Base-by-base conservation (phyloP, 106 monocot species). In the Acorus calamus region DNA sequence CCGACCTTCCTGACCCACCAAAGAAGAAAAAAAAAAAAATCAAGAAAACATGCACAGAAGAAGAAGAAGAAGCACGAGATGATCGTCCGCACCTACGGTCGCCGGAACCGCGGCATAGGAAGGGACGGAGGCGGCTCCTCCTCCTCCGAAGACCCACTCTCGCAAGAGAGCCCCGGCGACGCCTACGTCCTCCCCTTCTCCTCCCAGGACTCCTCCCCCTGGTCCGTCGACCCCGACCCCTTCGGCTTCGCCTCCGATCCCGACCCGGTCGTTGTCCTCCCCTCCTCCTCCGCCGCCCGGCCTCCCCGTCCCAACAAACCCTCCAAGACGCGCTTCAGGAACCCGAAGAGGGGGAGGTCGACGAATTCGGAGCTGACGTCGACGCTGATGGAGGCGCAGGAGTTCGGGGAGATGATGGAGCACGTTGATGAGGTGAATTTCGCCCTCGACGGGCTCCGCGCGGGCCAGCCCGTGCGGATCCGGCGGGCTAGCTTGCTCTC, bases 351-450 rank as follows among this genome's bases (percentile, higher is more conserved):
- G 59, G 68, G 46, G 11, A 64, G 48, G n/a, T 4, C 42, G 3
- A 52, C 54, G 44, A 13, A 51, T 41, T 14, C 57, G 47, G 57
- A 76, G 46, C 63, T 70, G 65, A 83, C 87, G 50, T 67, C 94
- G 56, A 87, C 89, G 44, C 57, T 96, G 67, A 86, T 96, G 94
- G 94, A 96, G 80, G 84, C 90, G 52, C 84, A 90, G 80, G 94
- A 96, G 76, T 87, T 76, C 53, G 94, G 94, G 66, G 94, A 96
- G 82, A 96, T 96, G 94, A 96, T 96, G 94, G 94, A 90, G 72
- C 84, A 85, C 64, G 83, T 83, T 2, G 96, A 98, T 56, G 96
- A 98, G 75, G 96, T 88, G 5, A 85, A 85, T 71, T 98, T 88
- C 57, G 87, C 96, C 4, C 74, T 98, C 8, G 96, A 91, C 41